A percentile compares a stretch with the other conserved stretches of the same genome.
phyloP scores from a whole-genome alignment of 2,329 filamentous ascomycete genomes.

The Xylaria polymorpha region DNA sequence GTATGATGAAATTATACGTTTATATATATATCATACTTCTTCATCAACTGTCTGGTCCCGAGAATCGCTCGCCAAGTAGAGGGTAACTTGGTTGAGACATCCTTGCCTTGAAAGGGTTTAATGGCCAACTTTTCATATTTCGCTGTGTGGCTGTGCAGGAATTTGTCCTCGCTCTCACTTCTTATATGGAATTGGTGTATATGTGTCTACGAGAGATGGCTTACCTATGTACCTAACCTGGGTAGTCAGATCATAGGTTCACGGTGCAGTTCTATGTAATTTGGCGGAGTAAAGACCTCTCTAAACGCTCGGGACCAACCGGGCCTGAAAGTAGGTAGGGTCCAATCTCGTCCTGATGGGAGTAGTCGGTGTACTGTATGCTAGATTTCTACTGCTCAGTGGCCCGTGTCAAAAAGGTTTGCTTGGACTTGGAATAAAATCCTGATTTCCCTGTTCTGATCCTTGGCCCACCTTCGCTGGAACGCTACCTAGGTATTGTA shows the following conservation, averaged over 20 bases:
- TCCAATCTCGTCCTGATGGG: not conserved
- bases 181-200: not conserved
- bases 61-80: conserved; percentile 11
- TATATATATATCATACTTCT: not conserved
- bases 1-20: not conserved
- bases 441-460: conserved; percentile 23
- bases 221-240: too few species aligned
- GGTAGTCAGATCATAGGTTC: not conserved
- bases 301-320: conserved; percentile 6
- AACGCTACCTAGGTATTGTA: conserved; percentile 15
- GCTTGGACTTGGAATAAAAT: conserved; percentile 20
- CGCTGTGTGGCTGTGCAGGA: not conserved
- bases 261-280: not conserved
- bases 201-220: too few species aligned
- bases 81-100: conserved; percentile 24
- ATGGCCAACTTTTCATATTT: not conserved
- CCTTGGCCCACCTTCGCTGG: conserved; percentile 28
- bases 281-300: not conserved
- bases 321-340: not conserved
- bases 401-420: conserved; percentile 13
- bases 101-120: not conserved
- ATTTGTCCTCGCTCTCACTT: not conserved
- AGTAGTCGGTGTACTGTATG: not conserved
- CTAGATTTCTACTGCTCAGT: conserved; percentile 2
- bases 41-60: not conserved